phyloP scores from a whole-genome alignment of 2,329 filamentous ascomycete genomes.

The Clarireedia paspali region DNA sequence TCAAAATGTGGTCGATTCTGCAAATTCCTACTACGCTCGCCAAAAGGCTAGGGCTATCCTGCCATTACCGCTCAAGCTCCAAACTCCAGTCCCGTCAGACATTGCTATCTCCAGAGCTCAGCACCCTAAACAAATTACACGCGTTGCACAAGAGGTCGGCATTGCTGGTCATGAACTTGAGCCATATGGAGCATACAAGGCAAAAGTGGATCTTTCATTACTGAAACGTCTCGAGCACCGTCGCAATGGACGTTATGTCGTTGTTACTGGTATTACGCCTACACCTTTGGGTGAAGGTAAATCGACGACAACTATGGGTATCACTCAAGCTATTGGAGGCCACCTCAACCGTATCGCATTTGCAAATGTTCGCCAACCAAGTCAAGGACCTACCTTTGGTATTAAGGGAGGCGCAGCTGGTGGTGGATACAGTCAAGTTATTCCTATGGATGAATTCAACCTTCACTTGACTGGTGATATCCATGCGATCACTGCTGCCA shows the following conservation, averaged over 20 bases:
- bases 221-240: conserved; percentile 82
- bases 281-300: conserved; percentile 96
- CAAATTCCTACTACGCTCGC: conserved; percentile 71
- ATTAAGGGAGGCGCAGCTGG: conserved; percentile 98
- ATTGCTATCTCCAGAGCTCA: conserved; percentile 87
- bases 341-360: conserved; percentile 85
- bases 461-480: conserved; percentile 96
- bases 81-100: conserved; percentile 84
- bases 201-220: conserved; percentile 80
- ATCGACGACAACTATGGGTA: conserved; percentile 93
- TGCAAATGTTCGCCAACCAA: conserved; percentile 94
- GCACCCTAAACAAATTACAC: conserved; percentile 83
- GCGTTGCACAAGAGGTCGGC: conserved; percentile 77
- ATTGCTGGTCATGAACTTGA: conserved; percentile 86
- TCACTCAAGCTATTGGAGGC: conserved; percentile 85
- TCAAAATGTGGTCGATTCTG: conserved; percentile 87
- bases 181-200: conserved; percentile 91
- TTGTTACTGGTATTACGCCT: conserved; percentile 92
- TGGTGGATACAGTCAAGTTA: conserved; percentile 97
- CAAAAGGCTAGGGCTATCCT: conserved; percentile 74
- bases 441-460: conserved; percentile 99
- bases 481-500: conserved; percentile 92
- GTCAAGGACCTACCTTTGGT: conserved; percentile 94
- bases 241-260: conserved; percentile 79
- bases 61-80: conserved; percentile 75